phyloP scores from a whole-genome alignment of 1,284 basidiomycete genomes.

The Ceratobasidium sp. region DNA sequence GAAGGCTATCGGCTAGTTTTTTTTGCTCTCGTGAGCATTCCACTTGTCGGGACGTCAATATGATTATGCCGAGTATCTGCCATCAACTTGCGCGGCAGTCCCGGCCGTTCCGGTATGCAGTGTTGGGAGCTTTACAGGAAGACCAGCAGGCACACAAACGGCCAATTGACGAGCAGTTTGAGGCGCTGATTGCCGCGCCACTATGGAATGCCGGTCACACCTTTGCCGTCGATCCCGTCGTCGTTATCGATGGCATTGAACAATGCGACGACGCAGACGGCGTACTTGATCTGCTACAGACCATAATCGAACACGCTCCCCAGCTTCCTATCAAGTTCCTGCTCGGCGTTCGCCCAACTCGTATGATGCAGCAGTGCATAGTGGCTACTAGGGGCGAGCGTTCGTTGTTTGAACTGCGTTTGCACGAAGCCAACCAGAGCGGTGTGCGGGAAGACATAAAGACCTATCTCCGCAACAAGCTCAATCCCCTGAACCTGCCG shows the following conservation, averaged over 20 bases:
- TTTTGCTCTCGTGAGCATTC: background rate
- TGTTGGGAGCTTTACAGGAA: background rate
- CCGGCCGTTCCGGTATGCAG: background rate
- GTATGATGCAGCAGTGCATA: background rate
- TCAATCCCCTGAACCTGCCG: background rate
- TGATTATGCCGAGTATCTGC: background rate
- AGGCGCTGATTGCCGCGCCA: background rate
- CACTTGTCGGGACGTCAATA: background rate
- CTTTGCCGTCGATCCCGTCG: background rate
- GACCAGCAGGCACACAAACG: background rate
- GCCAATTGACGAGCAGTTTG: background rate
- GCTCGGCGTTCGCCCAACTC: background rate
- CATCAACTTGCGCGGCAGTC: background rate
- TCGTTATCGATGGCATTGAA: constrained; percentile 13
- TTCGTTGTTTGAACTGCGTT: background rate
- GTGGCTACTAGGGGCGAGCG: too few relatives aligned
- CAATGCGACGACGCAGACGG: background rate
- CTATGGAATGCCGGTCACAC: background rate
- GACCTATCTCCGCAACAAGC: background rate
- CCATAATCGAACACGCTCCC: background rate
- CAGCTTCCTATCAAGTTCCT: background rate
- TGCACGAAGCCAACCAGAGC: background rate
- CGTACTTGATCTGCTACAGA: background rate
- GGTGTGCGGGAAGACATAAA: background rate
- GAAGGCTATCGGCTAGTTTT: background rate